Evolutionary conservation across 148 eudicot species (phyloP).

Genomic region (Rhododendron ferrugineum): DNA sequence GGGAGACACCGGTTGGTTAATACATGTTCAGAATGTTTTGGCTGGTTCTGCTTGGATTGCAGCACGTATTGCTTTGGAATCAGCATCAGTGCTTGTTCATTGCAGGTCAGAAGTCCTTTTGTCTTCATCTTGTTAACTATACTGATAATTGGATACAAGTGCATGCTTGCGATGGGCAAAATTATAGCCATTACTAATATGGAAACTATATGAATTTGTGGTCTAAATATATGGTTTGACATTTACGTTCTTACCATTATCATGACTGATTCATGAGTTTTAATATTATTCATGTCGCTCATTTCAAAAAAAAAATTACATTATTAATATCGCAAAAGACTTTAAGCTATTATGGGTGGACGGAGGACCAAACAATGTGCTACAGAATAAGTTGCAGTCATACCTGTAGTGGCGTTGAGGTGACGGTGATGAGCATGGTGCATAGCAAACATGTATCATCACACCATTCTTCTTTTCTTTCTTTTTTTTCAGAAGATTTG

Average conservation of each 20-base stretch:
- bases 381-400: not conserved
- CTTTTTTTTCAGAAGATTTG: not conserved
- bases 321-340: not conserved
- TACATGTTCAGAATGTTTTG: constrained; percentile 89
- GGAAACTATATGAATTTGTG: not conserved
- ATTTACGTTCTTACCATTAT: not conserved
- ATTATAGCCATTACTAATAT: not conserved
- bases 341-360: not conserved
- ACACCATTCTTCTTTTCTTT: not conserved
- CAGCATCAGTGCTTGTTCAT: constrained; percentile 97
- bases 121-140: not conserved
- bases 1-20: constrained; percentile 96
- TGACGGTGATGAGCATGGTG: not conserved
- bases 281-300: not conserved
- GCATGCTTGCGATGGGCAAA: not conserved
- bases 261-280: not conserved
- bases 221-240: not conserved
- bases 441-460: not conserved
- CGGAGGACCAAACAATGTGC: not conserved
- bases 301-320: no score
- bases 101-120: constrained; percentile 61
- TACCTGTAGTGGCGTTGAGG: not conserved
- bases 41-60: constrained; percentile 99
- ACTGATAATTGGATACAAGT: not conserved
- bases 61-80: constrained; percentile 84